Base-by-base conservation (phyloP, 148 eudicot species). In the Silene conica region DNA sequence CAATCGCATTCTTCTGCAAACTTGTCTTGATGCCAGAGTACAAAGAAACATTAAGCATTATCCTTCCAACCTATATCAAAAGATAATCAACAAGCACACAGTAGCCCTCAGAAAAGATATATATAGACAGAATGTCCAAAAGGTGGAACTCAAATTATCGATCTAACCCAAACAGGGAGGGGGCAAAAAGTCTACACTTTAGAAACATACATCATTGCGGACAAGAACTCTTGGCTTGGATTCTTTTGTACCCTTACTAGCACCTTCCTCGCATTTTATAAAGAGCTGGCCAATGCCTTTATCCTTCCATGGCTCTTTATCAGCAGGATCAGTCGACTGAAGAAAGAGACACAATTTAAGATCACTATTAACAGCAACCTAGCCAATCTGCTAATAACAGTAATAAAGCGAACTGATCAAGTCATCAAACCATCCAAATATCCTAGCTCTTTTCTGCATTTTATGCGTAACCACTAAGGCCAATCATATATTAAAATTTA, bases 231-330 rank as follows among this genome's bases (percentile, higher is more conserved):
- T n/a, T n/a, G n/a, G n/a, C n/a, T n/a, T n/a, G n/a, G n/a, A n/a
- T n/a, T n/a, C n/a, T n/a, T n/a, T n/a, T n/a, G n/a, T 80, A 28
- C 96, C 88, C 88, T 88, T 92, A 77, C 73, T 69, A 60, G 85
- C 83, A 63, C 89, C 93, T 77, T 92, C 98, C 76, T 82, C 82
- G 74, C 91, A 85, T 79, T 85, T 90, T 58, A 90, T 90, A 66
- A 82, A 87, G 71, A 92, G 92, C 74, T 86, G 87, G 19, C 98
- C 96, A 22, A 83, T 74, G 61, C 98, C 98, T 84, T 81, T 93
- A 73, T 93, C 92, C 83, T 87, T 93, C 96, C 98, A 93, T 67
- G 92, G 80, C 73, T 81, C 91, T 74, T 78, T 87, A 75, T 86
- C 96, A 46, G 79, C 86, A 25, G 96, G 96, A 85, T 92, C 93